Base-by-base conservation (phyloP, 1,139 yeast species). In the Taphrina wiesneri region DNA sequence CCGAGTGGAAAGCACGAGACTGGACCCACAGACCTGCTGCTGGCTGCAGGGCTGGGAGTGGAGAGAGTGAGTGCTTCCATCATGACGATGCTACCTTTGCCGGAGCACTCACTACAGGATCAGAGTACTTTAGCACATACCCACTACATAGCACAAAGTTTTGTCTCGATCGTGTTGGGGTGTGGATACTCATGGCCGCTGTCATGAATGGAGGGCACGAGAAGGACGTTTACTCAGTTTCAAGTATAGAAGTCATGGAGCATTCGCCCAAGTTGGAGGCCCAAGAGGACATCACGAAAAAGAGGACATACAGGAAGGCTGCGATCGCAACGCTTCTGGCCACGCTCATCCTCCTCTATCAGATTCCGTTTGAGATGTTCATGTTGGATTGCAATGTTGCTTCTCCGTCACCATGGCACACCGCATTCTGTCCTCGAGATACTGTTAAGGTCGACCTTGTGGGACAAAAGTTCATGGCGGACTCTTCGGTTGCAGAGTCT, bases 401-500 rank as follows among this genome's bases (percentile, higher is more conserved):
- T 2, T 21, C 26, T 11, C 26, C 13, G 2, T 21, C 15, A 9
- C 2, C 49, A 5, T 28, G 17, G 1, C 49, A 23, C 15, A n/a
- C n/a, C 2, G 47, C 25, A 17, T 9, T 45, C 49, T 21, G 28
- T 21, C n/a, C 49, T 21, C 43, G 6, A 9, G 26, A 11, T 2
- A 1, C 26, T 7, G 21, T 25, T n/a, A 30, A 56, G 13, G 21
- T 56, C 28, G 30, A 45, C 19, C 43, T 34, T 23, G 39, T 60
- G 13, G 64, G 52, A 9, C 25, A 28, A 23, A 49, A 39, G n/a
- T 51, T 60, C 32, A 46, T 21, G 32, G 21, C 51, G 7, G 64
- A 60, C 25, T 32, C 56, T 13, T 25, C 41, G 5, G 26, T 51
- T 2, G 57, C 64, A 13, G 64, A 60, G n/a, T 17, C 56, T 3